Evolutionary conservation across 2,329 filamentous ascomycete genomes (phyloP).

Genomic region (Calonectria pseudoturangicola): DNA sequence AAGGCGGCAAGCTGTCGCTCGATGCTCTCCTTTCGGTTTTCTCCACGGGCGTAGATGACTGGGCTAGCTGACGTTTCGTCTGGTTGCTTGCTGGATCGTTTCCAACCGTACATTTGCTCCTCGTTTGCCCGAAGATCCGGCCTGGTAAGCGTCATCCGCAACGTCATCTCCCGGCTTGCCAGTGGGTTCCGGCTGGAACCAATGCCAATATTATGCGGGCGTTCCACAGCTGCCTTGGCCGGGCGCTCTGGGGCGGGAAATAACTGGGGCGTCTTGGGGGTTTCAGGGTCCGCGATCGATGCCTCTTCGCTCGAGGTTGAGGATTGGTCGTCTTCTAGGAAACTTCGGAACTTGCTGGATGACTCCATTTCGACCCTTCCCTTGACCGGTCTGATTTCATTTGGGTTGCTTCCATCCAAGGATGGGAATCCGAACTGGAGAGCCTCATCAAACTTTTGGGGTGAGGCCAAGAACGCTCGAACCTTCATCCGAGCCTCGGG

Average conservation of each 20-base stretch:
- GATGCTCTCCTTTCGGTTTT: conserved; percentile 70
- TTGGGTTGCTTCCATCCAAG: conserved; percentile 65
- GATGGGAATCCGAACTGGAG: conserved; percentile 94
- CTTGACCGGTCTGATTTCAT: conserved; percentile 54
- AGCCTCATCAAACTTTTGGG: conserved; percentile 96
- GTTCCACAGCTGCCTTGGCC: conserved; percentile 54
- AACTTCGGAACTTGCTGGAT: conserved; percentile 73
- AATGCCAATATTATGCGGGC: conserved; percentile 40
- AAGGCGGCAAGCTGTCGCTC: conserved; percentile 72
- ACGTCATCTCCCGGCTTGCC: conserved; percentile 89
- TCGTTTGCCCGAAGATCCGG: conserved; percentile 88
- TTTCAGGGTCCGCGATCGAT: conserved; percentile 75
- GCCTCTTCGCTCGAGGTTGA: conserved; percentile 74
- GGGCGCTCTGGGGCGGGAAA: conserved; percentile 59
- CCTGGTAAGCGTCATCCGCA: conserved; percentile 95
- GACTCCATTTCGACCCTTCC: conserved; percentile 56
- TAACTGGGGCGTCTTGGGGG: conserved; percentile 73
- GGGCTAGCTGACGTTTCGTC: conserved; percentile 57
- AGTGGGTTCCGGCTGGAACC: conserved; percentile 72
- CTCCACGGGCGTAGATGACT: conserved; percentile 55
- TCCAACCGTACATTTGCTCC: conserved; percentile 82
- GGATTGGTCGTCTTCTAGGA: conserved; percentile 74
- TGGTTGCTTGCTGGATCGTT: conserved; percentile 66
- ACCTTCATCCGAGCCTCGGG: conserved; percentile 91
- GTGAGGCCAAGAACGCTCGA: conserved; percentile 88